phyloP scores from a whole-genome alignment of 805 yeast genomes.

The Cyberlindnera japonica region DNA sequence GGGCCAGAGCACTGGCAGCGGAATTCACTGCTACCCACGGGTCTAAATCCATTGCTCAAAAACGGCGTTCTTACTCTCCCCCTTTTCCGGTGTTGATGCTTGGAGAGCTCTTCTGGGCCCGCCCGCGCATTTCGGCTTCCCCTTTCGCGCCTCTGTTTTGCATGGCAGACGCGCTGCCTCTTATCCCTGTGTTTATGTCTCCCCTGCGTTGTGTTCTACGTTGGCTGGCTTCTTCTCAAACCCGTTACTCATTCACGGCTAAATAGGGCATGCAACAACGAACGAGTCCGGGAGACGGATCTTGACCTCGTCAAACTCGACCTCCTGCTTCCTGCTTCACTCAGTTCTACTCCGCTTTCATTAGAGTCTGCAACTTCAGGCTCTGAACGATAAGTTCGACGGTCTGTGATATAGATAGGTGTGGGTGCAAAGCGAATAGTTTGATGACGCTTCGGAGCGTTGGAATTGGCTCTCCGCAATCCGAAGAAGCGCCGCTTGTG shows the following conservation, averaged over 20 bases:
- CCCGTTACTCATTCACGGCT: no score
- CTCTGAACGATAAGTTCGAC: neutral
- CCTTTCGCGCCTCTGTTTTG: neutral
- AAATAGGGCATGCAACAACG: conserved; percentile 3
- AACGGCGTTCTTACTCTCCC: neutral
- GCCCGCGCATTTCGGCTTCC: conserved; percentile 1
- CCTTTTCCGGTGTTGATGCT: neutral
- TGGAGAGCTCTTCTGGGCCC: neutral
- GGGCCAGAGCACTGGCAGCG: conserved; percentile 1
- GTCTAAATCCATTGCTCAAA: conserved; percentile 16
- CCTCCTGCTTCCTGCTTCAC: neutral
- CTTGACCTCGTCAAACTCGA: conserved; percentile 7
- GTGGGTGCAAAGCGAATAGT: neutral
- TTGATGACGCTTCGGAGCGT: neutral
- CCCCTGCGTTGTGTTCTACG: no score
- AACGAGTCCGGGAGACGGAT: neutral
- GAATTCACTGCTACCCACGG: conserved; percentile 13
- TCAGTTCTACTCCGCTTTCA: no score
- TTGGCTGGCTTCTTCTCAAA: no score
- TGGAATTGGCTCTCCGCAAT: conserved; percentile 1
- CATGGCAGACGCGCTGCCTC: no score
- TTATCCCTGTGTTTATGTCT: no score
- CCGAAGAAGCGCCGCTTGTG: conserved; percentile 2
- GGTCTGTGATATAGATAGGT: neutral
- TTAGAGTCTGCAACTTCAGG: neutral